Base-by-base conservation (phyloP, 495 filamentous ascomycete genomes). In the Annulohypoxylon moriforme region DNA sequence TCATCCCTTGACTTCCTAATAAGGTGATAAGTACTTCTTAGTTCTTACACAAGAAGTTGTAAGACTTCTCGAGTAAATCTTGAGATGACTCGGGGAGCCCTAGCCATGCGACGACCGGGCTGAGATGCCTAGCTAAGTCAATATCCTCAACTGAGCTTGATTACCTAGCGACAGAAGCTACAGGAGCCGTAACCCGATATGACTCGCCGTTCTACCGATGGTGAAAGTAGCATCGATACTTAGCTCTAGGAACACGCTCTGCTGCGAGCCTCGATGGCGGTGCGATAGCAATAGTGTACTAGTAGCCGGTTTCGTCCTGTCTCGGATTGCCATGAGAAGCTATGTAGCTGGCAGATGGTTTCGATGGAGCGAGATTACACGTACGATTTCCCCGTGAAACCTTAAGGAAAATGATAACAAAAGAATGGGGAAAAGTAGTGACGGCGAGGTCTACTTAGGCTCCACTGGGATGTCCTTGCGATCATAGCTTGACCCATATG, bases 1-100 rank as follows among this genome's bases (percentile, higher is more conserved):
- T 55, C 50, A 34, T 55, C n/a, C 27, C 14, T 55, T 55, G 8
- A 55, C 29, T 55, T 55, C 50, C 50, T 55, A 20, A 34, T 33
- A 34, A 20, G 27, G 50, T 55, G 25, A 20, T n/a, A 34, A 20
- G 27, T 31, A 6, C 8, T 8, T 18, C 2, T 34, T 33, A 55
- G 50, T 14, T 31, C 50, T 55, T 55, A 55, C 50, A 9, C 50
- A 20, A 20, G 27, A 55, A 3, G 3, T 11, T 18, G 4, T 33
- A 20, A 55, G 16, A 34, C 4, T 6, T 52, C 24, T n/a, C 13
- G 24, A 52, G 13, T 9, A 14, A n/a, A 7, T 4, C 1, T 33
- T 33, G 27, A 16, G 49, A 33, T 53, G 2, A 53, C 13, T 33
- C 49, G 14, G 27, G 1, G n/a, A 18, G 4, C 9, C n/a, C 49